Conservation (phyloP, 2,329 filamentous ascomycete genomes). For the Lachnellula arida region DNA sequence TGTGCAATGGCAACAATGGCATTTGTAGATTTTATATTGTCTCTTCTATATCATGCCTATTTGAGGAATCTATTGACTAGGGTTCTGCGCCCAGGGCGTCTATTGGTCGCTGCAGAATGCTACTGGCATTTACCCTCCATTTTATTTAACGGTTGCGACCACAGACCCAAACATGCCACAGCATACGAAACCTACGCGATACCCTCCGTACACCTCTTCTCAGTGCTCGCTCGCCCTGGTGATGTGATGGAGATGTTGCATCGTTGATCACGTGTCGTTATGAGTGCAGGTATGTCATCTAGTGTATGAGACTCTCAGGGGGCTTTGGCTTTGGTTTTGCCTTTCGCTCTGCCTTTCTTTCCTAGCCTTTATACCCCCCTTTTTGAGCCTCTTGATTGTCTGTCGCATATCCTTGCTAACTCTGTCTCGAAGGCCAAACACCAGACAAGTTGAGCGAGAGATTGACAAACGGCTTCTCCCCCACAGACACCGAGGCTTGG, state of each 20-base stretch:
- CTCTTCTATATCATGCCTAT: neutral
- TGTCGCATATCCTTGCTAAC: conserved; percentile 22
- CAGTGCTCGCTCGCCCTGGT: neutral
- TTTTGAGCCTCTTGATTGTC: neutral
- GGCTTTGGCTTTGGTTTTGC: neutral
- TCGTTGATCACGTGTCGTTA: neutral
- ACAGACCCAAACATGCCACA: neutral
- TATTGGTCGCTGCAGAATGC: conserved; percentile 15
- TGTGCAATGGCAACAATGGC: neutral
- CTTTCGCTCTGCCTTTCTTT: neutral
- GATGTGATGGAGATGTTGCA: neutral
- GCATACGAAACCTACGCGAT: neutral
- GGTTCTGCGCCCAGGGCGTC: conserved; percentile 12
- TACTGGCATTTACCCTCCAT: conserved; percentile 6
- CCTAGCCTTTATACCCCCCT: neutral
- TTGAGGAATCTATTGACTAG: conserved; percentile 7
- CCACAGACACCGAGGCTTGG: conserved; percentile 27
- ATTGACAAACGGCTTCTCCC: conserved; percentile 21
- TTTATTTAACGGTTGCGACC: neutral
- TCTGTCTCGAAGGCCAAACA: conserved; percentile 22
- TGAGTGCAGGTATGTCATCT: neutral
- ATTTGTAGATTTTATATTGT: neutral
- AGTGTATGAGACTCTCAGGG: neutral
- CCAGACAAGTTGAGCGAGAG: conserved; percentile 25
- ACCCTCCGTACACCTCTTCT: neutral